Evolutionary conservation across 1,139 yeast genomes (phyloP).

Genomic region (Insectozyma bohioensis): DNA sequence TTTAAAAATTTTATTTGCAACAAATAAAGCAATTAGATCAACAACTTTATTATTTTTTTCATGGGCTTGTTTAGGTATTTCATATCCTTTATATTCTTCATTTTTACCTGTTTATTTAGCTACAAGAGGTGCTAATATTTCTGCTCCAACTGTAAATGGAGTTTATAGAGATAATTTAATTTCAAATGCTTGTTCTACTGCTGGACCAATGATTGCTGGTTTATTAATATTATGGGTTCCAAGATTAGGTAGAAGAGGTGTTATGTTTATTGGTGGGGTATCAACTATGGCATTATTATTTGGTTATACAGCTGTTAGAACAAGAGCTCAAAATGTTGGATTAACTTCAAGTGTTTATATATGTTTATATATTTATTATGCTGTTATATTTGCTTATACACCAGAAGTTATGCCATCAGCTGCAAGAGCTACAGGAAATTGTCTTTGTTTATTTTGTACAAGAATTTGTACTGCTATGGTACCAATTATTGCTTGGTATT

Average conservation of each 20-base stretch:
- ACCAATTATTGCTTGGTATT: constrained; percentile 32
- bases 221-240: constrained; percentile 25
- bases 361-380: constrained; percentile 32
- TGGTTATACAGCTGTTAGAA: constrained; percentile 33
- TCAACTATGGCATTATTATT: constrained; percentile 33
- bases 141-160: constrained; percentile 26
- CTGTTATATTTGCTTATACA: constrained; percentile 32
- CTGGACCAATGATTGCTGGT: constrained; percentile 37
- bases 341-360: constrained; percentile 30
- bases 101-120: constrained; percentile 39
- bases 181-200: constrained; percentile 27
- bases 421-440: constrained; percentile 38
- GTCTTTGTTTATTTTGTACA: constrained; percentile 29
- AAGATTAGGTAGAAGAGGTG: constrained; percentile 32
- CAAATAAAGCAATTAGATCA: constrained; percentile 24
- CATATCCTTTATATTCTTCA: constrained; percentile 39
- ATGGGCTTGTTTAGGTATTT: constrained; percentile 39
- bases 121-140: constrained; percentile 38
- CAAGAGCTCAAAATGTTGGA: constrained; percentile 28
- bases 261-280: constrained; percentile 34
- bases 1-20: constrained; percentile 28
- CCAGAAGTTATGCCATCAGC: constrained; percentile 37
- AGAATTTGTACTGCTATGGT: constrained; percentile 30
- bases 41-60: constrained; percentile 30
- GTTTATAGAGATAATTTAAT: constrained; percentile 33